phyloP scores from a whole-genome alignment of 441 rosid species.

The Euphorbia corollata region DNA sequence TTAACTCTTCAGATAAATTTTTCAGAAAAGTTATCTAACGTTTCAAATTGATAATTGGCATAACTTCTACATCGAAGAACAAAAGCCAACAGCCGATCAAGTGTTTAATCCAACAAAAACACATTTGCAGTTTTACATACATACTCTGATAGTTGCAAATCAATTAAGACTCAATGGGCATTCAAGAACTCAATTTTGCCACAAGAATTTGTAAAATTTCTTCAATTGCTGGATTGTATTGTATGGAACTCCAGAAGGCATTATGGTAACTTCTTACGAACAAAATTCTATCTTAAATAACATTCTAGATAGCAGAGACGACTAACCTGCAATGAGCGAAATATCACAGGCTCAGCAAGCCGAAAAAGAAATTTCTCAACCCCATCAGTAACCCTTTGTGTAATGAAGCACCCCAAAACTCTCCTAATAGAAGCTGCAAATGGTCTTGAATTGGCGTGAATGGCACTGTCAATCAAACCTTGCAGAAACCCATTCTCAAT shows the following conservation, averaged over 20 bases:
- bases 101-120: neutral
- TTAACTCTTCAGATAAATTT: neutral
- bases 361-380: conserved; percentile 79
- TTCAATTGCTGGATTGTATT: neutral
- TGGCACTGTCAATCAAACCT: conserved; percentile 62
- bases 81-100: neutral
- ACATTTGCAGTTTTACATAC: neutral
- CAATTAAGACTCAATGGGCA: neutral
- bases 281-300: neutral
- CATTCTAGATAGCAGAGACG: too few species aligned
- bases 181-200: neutral
- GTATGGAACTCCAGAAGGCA: neutral
- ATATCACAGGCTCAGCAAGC: conserved; percentile 79
- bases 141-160: neutral
- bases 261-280: neutral
- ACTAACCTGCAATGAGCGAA: conserved; percentile 77
- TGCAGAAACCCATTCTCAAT: conserved; percentile 70
- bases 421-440: conserved; percentile 71
- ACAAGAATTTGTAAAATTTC: neutral
- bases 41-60: conserved; percentile 1
- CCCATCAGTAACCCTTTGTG: conserved; percentile 61
- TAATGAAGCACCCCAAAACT: conserved; percentile 69
- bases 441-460: conserved; percentile 43
- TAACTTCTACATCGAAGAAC: neutral
- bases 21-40: neutral